Evolutionary conservation across 495 filamentous ascomycete species (phyloP), one percentile per base, ranked within the genome.

Genomic region (Hyaloscypha finlandica): DNA sequence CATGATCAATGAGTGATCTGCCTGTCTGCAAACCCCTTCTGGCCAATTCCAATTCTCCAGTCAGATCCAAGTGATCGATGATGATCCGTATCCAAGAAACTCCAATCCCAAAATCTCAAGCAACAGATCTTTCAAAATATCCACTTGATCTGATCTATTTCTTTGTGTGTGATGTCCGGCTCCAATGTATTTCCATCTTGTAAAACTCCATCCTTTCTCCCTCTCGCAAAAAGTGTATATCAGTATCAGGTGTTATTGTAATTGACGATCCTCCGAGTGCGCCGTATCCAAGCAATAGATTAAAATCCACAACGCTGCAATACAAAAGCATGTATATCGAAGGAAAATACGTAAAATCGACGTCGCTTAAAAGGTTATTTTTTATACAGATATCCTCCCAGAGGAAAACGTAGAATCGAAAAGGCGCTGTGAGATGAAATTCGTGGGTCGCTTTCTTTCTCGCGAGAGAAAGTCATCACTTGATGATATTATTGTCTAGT

Each of bases 331-430:
- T 48, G 42, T 4, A 48, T 48, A 48, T 48, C 32, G 32, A 59
- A 37, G 16, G 33, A 61, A 45, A 42, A 60, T 37, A 12, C 25
- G 2, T 25, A 25, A 25, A 25, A 25, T 48, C 42, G 42, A 19
- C 16, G 16, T 48, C 42, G 42, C 16, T 29, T 16, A 45, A 42
- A 61, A 42, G 4, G 5, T 19, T 60, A 2, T 3, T 39, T 66
- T 48, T 70, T 59, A 64, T 70, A 70, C 68, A 70, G 31, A 54
- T 60, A 32, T 58, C 64, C 68, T 67, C 64, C 68, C 25, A 61
- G 48, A 64, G 60, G 64, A 37, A 58, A 59, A 59, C 19, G 56
- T 29, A 53, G 61, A 56, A 20, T 64, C 61, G 54, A 64, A 25
- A 30, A 35, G 14, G 29, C 35, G 57, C 37, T 51, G n/a, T 3